Evolutionary conservation across 768 basidiomycete genomes (phyloP).

Genomic region (Lactifluus volemus): DNA sequence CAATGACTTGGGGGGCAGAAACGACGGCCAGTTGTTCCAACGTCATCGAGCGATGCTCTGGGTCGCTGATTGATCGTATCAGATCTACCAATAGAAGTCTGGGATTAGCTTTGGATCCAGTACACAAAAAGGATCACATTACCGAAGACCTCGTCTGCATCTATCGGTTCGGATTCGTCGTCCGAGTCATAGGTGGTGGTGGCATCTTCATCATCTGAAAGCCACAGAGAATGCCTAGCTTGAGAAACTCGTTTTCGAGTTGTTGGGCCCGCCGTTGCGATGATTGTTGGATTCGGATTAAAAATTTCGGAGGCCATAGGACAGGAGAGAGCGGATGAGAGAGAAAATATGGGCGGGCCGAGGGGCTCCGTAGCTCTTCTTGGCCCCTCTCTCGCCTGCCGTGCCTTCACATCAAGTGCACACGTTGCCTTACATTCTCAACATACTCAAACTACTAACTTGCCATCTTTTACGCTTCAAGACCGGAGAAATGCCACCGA

Average conservation of each 20-base stretch:
- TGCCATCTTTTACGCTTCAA: constrained; percentile 2
- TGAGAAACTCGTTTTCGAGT: constrained; percentile 33
- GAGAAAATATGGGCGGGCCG: not conserved
- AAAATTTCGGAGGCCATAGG: constrained; percentile 50
- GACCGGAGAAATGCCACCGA: constrained; percentile 15
- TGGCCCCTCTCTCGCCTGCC: not conserved
- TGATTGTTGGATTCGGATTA: constrained; percentile 89
- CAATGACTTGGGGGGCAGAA: constrained; percentile 73
- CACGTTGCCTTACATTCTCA: constrained; percentile 6
- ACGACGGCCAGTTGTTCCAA: constrained; percentile 95
- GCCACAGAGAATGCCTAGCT: constrained; percentile 51
- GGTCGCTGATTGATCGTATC: constrained; percentile 86
- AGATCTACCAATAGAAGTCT: constrained; percentile 46
- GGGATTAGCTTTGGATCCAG: not conserved
- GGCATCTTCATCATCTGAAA: constrained; percentile 28
- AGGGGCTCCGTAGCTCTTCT: not conserved
- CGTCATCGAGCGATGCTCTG: constrained; percentile 85
- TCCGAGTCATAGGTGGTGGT: constrained; percentile 21
- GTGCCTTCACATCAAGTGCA: not conserved
- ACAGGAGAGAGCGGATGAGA: not conserved
- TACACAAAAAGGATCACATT: constrained; percentile 9
- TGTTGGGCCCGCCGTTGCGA: constrained; percentile 42
- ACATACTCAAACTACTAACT: constrained; percentile 11
- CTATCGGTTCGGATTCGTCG: constrained; percentile 61
- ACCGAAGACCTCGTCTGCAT: constrained; percentile 93